Evolutionary conservation across 2,329 filamentous ascomycete species (phyloP).

Genomic region (Neofusicoccum kwambonambiense): DNA sequence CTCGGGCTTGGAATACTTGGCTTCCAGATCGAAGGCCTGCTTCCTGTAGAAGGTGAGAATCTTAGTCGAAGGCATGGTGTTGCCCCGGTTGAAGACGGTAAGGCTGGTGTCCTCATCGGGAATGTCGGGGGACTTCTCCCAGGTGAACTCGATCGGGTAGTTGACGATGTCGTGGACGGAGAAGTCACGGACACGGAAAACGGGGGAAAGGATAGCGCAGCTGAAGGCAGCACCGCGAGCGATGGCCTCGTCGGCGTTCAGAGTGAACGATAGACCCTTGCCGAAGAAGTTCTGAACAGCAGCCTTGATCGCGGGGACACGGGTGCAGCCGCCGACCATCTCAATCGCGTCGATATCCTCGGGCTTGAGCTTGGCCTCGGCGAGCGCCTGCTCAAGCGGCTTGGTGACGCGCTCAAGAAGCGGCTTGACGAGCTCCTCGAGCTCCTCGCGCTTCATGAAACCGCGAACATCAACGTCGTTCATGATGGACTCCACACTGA

Average conservation of each 20-base stretch:
- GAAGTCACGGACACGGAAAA: constrained; percentile 98
- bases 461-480: constrained; percentile 90
- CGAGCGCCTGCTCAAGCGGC: constrained; percentile 86
- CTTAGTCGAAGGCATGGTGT: constrained; percentile 96
- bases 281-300: constrained; percentile 86
- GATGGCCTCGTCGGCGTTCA: constrained; percentile 97
- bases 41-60: constrained; percentile 99
- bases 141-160: constrained; percentile 98
- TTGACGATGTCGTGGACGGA: constrained; percentile 94
- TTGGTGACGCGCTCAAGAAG: constrained; percentile 69
- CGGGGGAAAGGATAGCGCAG: constrained; percentile 94
- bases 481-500: constrained; percentile 99
- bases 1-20: constrained; percentile 85
- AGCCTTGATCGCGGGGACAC: constrained; percentile 90
- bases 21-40: constrained; percentile 94
- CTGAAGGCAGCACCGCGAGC: constrained; percentile 95
- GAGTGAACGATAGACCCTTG: constrained; percentile 89
- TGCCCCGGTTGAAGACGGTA: constrained; percentile 96
- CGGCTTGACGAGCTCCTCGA: constrained; percentile 86
- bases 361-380: constrained; percentile 85
- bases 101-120: constrained; percentile 97
- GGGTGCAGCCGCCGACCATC: constrained; percentile 90
- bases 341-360: constrained; percentile 94
- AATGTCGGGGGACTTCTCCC: constrained; percentile 98
- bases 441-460: constrained; percentile 89